Percentiles rank a stretch among this genome's conserved stretches.
Evolutionary conservation across 257 asterid species (phyloP).

Genomic region (Buddleja alternifolia): DNA sequence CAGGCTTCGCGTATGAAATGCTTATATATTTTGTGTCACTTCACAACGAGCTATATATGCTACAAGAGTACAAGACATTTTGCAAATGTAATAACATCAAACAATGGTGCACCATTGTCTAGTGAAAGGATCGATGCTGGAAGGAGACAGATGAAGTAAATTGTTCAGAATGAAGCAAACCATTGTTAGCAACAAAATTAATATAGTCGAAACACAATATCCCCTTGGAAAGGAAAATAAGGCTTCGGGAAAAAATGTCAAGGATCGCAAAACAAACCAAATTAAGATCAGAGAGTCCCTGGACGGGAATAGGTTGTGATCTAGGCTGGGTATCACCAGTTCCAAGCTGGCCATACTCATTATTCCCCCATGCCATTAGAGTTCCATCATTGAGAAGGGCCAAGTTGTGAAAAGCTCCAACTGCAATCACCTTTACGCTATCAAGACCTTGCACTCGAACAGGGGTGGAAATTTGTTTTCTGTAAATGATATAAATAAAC

Average conservation of each 20-base stretch:
- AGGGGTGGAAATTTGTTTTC: conserved; percentile 98
- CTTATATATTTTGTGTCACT: neutral
- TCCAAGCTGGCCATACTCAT: conserved; percentile 98
- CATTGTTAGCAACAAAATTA: neutral
- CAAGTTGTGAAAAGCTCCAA: conserved; percentile 97
- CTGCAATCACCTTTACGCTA: conserved; percentile 76
- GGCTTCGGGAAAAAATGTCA: conserved; percentile 19
- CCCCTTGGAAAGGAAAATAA: conserved; percentile 3
- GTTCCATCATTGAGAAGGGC: conserved; percentile 87
- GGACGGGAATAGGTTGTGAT: conserved; percentile 93
- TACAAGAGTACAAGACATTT: neutral
- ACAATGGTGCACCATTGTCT: conserved; percentile 10
- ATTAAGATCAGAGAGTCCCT: conserved; percentile 76
- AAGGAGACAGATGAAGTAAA: conserved; percentile 8
- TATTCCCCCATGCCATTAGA: conserved; percentile 97
- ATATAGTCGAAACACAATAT: conserved; percentile 15
- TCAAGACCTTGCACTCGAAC: conserved; percentile 95
- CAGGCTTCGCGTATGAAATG: conserved; percentile 1
- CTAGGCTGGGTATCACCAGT: conserved; percentile 99
- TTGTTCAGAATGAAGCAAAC: conserved; percentile 8
- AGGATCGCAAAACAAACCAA: conserved; percentile 61
- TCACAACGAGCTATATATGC: conserved; percentile 15
- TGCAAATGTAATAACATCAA: neutral
- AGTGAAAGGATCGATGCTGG: neutral
- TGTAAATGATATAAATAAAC: conserved; percentile 34